A percentile compares a stretch with the other conserved stretches of the same genome.
Conservation (phyloP, 257 asterid species). For the Gynochthodes officinalis region DNA sequence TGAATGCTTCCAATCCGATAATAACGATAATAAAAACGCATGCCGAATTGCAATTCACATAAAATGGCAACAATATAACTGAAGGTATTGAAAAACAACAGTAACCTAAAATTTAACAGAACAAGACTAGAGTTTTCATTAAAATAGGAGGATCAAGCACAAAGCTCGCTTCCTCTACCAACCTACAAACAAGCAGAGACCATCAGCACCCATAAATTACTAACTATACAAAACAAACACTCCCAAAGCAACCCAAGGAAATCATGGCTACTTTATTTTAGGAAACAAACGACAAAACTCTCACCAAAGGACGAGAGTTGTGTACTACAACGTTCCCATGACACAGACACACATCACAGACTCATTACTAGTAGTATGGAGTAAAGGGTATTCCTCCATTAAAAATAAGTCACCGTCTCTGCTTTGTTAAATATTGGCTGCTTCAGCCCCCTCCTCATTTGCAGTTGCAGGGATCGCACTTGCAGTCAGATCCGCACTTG, state of each 20-base stretch:
- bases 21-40: too few species aligned
- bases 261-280: conserved; percentile 13
- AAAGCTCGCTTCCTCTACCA: background rate
- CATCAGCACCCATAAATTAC: background rate
- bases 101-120: too few species aligned
- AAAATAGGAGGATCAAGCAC: too few species aligned
- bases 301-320: background rate
- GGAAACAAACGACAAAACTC: conserved; percentile 5
- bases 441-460: conserved; percentile 35
- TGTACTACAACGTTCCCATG: background rate
- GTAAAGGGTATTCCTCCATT: background rate
- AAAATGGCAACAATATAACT: too few species aligned
- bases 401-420: conserved; percentile 22
- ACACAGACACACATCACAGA: conserved; percentile 6
- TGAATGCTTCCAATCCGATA: too few species aligned
- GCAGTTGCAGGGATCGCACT: conserved; percentile 83
- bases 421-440: conserved; percentile 13
- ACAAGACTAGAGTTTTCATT: conserved; percentile 4
- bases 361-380: background rate
- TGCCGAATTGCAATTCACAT: too few species aligned
- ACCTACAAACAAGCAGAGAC: background rate
- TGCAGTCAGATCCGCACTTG: conserved; percentile 88
- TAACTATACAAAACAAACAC: background rate
- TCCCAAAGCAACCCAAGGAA: conserved; percentile 8
- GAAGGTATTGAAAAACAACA: too few species aligned